Evolutionary conservation across 768 basidiomycete species (phyloP).

Genomic region (Pisolithus sp.): DNA sequence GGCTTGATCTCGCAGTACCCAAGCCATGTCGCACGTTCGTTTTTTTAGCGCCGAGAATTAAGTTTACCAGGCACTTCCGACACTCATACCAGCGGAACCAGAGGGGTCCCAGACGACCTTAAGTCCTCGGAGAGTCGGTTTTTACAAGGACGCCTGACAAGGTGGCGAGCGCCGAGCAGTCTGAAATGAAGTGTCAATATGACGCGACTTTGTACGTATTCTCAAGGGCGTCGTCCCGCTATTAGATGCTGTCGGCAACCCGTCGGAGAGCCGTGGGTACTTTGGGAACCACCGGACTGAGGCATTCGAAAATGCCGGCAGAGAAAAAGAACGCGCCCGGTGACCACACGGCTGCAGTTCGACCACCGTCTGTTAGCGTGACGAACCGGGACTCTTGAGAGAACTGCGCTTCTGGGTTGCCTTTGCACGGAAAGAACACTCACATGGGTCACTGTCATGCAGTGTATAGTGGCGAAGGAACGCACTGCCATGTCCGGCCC

Average conservation of each 20-base stretch:
- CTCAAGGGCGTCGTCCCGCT: not conserved
- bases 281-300: too few species aligned
- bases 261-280: not conserved
- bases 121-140: not conserved
- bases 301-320: too few species aligned
- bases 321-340: too few species aligned
- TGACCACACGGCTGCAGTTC: too few species aligned
- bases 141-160: not conserved
- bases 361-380: too few species aligned
- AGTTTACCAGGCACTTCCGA: not conserved
- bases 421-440: too few species aligned
- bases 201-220: not conserved
- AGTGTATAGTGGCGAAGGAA: not conserved
- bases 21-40: not conserved
- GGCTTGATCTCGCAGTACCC: too few species aligned
- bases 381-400: too few species aligned
- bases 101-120: too few species aligned
- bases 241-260: not conserved
- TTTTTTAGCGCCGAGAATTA: not conserved
- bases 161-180: not conserved
- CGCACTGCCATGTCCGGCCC: not conserved
- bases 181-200: not conserved
- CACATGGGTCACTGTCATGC: not conserved
- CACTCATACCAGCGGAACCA: not conserved
- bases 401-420: too few species aligned